A percentile compares a stretch with the other conserved stretches of the same genome.
Evolutionary conservation across 495 filamentous ascomycete species (phyloP).

Genomic region (Lasiosphaeriaceae sp.): DNA sequence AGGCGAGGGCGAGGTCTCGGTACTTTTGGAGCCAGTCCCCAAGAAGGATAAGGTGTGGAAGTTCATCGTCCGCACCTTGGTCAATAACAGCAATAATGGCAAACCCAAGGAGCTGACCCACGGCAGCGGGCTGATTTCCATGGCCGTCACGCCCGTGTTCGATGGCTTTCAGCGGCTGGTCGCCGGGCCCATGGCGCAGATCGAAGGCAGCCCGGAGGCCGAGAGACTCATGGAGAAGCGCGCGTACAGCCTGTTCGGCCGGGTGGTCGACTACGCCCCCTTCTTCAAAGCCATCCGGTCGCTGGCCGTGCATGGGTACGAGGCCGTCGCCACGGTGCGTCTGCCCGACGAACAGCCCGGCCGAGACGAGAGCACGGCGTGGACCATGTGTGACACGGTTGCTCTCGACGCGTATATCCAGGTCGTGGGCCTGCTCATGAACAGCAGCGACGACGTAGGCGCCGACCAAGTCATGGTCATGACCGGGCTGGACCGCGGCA

Average conservation of each 20-base stretch:
- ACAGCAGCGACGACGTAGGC: slow-evolving; percentile 12
- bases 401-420: slow-evolving; percentile 34
- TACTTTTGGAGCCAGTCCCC: too few species aligned
- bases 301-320: neutral
- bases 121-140: neutral
- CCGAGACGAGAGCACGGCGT: neutral
- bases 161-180: neutral
- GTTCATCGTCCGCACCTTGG: too few species aligned
- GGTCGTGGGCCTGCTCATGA: slow-evolving; percentile 33
- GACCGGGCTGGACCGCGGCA: slow-evolving; percentile 11
- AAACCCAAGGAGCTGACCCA: too few species aligned
- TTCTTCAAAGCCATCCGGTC: neutral
- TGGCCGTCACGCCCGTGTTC: neutral
- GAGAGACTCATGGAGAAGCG: slow-evolving; percentile 19
- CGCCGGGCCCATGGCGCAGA: neutral
- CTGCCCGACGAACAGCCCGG: neutral
- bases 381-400: slow-evolving; percentile 24
- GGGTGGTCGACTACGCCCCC: slow-evolving; percentile 21
- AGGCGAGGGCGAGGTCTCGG: too few species aligned
- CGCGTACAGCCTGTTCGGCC: slow-evolving; percentile 24
- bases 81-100: too few species aligned
- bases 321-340: neutral
- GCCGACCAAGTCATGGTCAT: slow-evolving; percentile 7
- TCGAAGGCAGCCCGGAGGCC: neutral
- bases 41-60: too few species aligned